Evolutionary conservation across 2,329 filamentous ascomycete species (phyloP).

Genomic region (Fusarium sp.): DNA sequence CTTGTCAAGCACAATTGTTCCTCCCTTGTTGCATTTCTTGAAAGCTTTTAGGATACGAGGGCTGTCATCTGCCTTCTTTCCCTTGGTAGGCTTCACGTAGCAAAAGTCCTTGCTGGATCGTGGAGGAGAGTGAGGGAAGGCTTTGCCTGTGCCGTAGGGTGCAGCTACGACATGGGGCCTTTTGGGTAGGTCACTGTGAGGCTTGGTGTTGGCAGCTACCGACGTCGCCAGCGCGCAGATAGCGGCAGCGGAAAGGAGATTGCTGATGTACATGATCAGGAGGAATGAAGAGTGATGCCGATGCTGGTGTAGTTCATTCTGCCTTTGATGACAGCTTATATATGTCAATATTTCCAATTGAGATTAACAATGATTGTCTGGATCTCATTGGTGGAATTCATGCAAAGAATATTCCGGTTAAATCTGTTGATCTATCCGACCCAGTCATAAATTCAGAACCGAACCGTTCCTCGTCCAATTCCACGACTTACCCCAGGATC

Average conservation of each 20-base stretch:
- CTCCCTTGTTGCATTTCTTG: constrained; percentile 68
- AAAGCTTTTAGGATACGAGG: constrained; percentile 38
- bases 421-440: not conserved
- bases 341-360: not conserved
- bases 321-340: not conserved
- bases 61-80: constrained; percentile 31
- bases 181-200: constrained; percentile 18
- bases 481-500: not conserved
- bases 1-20: constrained; percentile 68
- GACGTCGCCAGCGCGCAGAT: constrained; percentile 29
- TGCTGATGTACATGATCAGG: not conserved
- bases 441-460: not conserved
- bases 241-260: constrained; percentile 13
- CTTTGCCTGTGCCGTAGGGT: constrained; percentile 33
- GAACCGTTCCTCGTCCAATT: not conserved
- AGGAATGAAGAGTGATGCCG: rapidly evolving
- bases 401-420: not conserved
- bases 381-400: not conserved
- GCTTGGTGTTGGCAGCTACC: constrained; percentile 4
- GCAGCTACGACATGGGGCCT: constrained; percentile 32
- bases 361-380: not conserved
- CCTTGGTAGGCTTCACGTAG: constrained; percentile 34
- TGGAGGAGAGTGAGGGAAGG: constrained; percentile 31
- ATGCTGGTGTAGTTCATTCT: not conserved
- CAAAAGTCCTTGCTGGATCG: constrained; percentile 29